Evolutionary conservation across 164 flowering plant genomes (phyloP), one percentile per base, ranked within the genome.

Genomic region (Magnolia sinica): DNA sequence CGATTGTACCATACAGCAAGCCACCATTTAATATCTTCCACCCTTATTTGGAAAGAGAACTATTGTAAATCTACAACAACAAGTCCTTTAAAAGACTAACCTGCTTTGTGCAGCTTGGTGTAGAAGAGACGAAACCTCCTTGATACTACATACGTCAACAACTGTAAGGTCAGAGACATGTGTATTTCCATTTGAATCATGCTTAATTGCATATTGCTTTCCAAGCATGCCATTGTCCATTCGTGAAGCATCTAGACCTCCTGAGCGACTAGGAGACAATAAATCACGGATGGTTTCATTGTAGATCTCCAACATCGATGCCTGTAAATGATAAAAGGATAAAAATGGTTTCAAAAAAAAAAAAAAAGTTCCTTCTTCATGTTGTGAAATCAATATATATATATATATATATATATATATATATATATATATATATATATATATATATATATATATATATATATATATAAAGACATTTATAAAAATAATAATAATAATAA

Each of bases 211-310:
- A 82, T 90, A 91, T 50, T 91, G 97, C 79, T 91, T 94, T 59
- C 86, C 92, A 68, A 77, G 10, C 19, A 45, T 50, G 49, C 86
- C 76, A 81, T 84, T 91, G n/a, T 37, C 45, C 45, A 5, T 37
- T 37, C 45, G 45, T 37, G 45, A 37, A 37, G 45, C 45, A 22
- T 89, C 95, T 11, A 74, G 68, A 70, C 71, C 29, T 27, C 79
- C 45, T 58, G 88, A 72, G 63, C 89, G 84, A 78, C 81, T 91
- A 79, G 91, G 64, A 70, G 92, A 75, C 37, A 94, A 80, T 76
- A 94, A 75, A 84, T 96, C 99, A 29, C 98, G 93, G 20, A 96
- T 92, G 29, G 95, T 91, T 83, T 96, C 98, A 80, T 96, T 96
- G 76, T 96, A 94, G 72, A 92, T 92, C 82, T 94, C 99, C 80